Conservation (phyloP, 108 stramenopile genomes). For the Skeletonema marinoi region DNA sequence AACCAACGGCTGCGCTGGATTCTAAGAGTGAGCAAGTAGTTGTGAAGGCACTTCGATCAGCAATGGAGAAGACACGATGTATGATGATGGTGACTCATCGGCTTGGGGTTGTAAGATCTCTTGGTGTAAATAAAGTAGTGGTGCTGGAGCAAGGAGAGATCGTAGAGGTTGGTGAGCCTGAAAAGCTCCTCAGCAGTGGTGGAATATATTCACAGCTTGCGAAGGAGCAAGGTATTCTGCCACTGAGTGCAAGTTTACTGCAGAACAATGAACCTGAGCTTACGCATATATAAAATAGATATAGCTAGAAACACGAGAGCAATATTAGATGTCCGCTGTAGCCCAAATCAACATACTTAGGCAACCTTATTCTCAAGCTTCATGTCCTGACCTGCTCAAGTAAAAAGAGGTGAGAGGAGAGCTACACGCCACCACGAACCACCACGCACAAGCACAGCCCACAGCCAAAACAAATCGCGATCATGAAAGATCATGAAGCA, state of each 20-base stretch:
- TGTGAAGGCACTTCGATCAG: constrained; percentile 61
- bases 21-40: constrained; percentile 80
- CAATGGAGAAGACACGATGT: constrained; percentile 70
- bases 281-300: background rate
- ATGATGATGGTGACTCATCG: constrained; percentile 92
- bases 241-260: constrained; percentile 11
- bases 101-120: constrained; percentile 79
- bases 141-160: constrained; percentile 89
- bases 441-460: no score
- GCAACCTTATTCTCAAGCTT: no score
- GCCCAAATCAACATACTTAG: no score
- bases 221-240: constrained; percentile 79
- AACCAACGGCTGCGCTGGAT: constrained; percentile 88
- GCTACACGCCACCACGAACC: no score
- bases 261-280: background rate
- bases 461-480: no score
- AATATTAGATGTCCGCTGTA: no score
- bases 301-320: no score
- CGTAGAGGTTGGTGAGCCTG: constrained; percentile 92
- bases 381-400: no score
- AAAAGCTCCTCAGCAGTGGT: constrained; percentile 68
- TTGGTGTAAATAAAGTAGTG: constrained; percentile 89
- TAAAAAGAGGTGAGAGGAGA: no score
- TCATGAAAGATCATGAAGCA: no score
- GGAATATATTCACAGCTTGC: constrained; percentile 81